Conservation (phyloP, 2,329 filamentous ascomycete genomes). For the Colletotrichum tofieldiae region DNA sequence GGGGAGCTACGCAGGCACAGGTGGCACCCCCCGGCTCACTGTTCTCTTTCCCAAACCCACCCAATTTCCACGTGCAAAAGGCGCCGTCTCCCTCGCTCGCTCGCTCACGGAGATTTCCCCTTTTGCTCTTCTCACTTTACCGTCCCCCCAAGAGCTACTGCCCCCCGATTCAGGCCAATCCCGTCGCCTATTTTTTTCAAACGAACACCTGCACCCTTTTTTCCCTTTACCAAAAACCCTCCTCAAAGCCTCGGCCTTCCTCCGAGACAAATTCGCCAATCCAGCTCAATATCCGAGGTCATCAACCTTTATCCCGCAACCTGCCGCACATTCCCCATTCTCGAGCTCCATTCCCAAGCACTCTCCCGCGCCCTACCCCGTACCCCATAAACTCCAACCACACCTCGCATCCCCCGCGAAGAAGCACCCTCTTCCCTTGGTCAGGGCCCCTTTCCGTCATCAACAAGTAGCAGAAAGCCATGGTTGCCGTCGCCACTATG, state of each 20-base stretch:
- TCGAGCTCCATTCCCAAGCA: constrained; percentile 19
- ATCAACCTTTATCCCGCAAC: constrained; percentile 39
- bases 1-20: constrained; percentile 25
- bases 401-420: constrained; percentile 68
- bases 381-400: constrained; percentile 39
- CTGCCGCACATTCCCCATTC: constrained; percentile 30
- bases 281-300: constrained; percentile 43
- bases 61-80: constrained; percentile 43
- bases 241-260: constrained; percentile 28
- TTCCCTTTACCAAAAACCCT: constrained; percentile 1
- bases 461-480: constrained; percentile 62
- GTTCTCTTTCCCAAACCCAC: constrained; percentile 37
- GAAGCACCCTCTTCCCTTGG: constrained; percentile 97
- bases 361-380: constrained; percentile 19
- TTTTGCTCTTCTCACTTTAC: constrained; percentile 12
- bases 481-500: constrained; percentile 73
- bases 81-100: constrained; percentile 39
- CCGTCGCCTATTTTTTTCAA: constrained; percentile 15
- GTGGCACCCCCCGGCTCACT: constrained; percentile 27
- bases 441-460: constrained; percentile 84
- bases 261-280: constrained; percentile 35
- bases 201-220: constrained; percentile 2
- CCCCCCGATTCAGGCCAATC: constrained; percentile 29
- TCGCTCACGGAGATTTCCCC: constrained; percentile 11
- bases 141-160: constrained; percentile 6